A percentile compares a stretch with the other conserved stretches of the same genome.
Conservation (phyloP, 2,329 filamentous ascomycete genomes). For the Trichothecium sympodiale region DNA sequence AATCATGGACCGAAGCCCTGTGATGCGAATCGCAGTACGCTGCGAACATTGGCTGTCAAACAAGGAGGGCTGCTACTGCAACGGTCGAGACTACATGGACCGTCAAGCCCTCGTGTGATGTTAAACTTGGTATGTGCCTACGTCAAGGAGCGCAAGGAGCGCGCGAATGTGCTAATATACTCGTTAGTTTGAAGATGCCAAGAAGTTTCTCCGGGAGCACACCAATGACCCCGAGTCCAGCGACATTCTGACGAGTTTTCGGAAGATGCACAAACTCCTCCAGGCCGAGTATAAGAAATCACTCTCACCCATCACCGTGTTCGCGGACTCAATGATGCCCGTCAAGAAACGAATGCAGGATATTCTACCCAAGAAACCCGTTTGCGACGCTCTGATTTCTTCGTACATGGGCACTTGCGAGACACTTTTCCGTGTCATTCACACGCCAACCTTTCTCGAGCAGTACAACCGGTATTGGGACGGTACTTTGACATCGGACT, state of each 20-base stretch:
- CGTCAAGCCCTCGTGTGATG: conserved; percentile 40
- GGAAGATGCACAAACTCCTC: conserved; percentile 34
- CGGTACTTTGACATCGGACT: conserved; percentile 31
- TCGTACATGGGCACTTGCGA: conserved; percentile 40
- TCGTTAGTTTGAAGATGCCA: conserved; percentile 40
- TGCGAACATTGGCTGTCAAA: conserved; percentile 39
- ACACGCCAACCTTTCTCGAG: conserved; percentile 37
- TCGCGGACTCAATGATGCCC: conserved; percentile 47
- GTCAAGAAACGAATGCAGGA: conserved; percentile 47
- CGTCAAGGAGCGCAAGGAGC: too few species aligned
- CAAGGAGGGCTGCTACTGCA: conserved; percentile 20
- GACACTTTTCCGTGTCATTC: conserved; percentile 41
- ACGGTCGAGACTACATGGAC: conserved; percentile 40
- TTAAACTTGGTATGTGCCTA: conserved; percentile 40
- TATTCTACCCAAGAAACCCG: conserved; percentile 36
- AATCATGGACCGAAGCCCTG: not conserved
- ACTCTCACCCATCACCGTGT: conserved; percentile 41
- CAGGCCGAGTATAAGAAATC: conserved; percentile 35
- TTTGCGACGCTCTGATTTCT: conserved; percentile 39
- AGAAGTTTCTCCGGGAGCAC: conserved; percentile 34
- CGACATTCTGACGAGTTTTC: conserved; percentile 32
- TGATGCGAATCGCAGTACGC: conserved; percentile 18
- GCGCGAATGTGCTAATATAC: not conserved
- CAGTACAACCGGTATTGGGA: conserved; percentile 44
- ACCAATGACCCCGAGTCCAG: conserved; percentile 26